These are phyloP conservation scores for Amphichorda felina DNA, from an alignment of 2,329 filamentous ascomycete genomes.

Conservation along the genomic window DNA sequence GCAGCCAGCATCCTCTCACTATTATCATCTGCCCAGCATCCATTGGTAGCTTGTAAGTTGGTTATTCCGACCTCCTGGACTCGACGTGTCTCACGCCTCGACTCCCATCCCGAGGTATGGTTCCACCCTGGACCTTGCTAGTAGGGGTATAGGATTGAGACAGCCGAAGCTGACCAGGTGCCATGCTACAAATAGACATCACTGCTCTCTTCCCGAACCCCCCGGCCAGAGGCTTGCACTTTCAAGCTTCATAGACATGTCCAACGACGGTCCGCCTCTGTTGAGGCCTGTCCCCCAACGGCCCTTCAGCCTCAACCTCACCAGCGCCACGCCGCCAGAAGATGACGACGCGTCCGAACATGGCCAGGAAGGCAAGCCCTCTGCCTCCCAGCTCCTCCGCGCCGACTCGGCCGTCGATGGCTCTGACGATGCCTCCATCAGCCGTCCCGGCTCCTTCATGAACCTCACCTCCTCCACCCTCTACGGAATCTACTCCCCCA, in stretches of 20 bases:
- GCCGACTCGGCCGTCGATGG: background rate
- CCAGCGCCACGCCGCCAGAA: constrained; percentile 29
- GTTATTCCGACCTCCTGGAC: too few species aligned
- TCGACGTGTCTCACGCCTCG: too few species aligned
- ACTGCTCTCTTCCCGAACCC: too few species aligned
- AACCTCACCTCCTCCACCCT: constrained; percentile 86
- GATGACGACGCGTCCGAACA: constrained; percentile 12
- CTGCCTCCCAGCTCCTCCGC: background rate
- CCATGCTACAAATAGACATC: too few species aligned
- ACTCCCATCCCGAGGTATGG: too few species aligned
- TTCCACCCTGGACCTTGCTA: too few species aligned
- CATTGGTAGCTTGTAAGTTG: too few species aligned
- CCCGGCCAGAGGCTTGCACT: too few species aligned
- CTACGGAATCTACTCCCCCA: constrained; percentile 77
- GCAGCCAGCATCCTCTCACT: too few species aligned
- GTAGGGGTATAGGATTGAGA: too few species aligned
- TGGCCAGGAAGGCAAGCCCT: background rate
- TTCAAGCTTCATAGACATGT: constrained; percentile 13
- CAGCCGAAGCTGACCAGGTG: too few species aligned
- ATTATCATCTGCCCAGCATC: too few species aligned
- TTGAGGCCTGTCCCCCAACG: constrained; percentile 61
- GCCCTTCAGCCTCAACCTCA: constrained; percentile 50
- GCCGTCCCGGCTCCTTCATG: constrained; percentile 64
- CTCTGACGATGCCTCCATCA: constrained; percentile 27
- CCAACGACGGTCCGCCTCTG: constrained; percentile 38